These are phyloP conservation scores for Acanthamoeba sp. DNA, from an alignment of 208 protist species.

Conservation along the genomic window DNA sequence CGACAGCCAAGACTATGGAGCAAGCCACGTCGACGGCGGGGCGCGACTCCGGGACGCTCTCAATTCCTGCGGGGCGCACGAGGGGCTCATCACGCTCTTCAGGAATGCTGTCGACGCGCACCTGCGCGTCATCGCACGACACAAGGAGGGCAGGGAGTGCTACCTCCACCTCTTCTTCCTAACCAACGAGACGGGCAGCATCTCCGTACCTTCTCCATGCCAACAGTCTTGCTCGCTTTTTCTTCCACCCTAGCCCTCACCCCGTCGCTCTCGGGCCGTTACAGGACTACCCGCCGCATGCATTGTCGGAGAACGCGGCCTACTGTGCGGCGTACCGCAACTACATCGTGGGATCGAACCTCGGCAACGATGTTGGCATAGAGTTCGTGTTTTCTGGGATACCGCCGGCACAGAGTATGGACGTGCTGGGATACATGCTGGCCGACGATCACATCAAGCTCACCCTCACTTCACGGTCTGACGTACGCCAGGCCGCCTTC, in stretches of 20 bases:
- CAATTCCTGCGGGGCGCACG: neutral
- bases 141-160: neutral
- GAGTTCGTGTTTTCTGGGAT: slow-evolving; percentile 44
- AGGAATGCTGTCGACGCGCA: neutral
- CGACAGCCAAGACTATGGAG: neutral
- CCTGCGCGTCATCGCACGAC: neutral
- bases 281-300: neutral
- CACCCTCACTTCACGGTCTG: neutral
- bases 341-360: slow-evolving; percentile 9
- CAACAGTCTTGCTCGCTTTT: neutral
- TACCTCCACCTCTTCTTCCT: slow-evolving; percentile 52
- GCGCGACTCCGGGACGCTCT: neutral
- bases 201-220: neutral
- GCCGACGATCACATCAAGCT: slow-evolving; percentile 22
- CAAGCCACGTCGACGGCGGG: neutral
- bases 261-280: too few species aligned
- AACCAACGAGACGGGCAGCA: neutral
- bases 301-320: neutral
- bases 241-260: neutral
- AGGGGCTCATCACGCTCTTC: neutral
- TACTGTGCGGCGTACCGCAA: neutral
- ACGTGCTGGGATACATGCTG: slow-evolving; percentile 53
- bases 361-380: slow-evolving; percentile 31
- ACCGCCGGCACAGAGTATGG: neutral
- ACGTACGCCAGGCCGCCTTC: neutral